These are phyloP conservation scores for Stentor coeruleus DNA, from an alignment of 73 alveolate species.

Conservation along the genomic window DNA sequence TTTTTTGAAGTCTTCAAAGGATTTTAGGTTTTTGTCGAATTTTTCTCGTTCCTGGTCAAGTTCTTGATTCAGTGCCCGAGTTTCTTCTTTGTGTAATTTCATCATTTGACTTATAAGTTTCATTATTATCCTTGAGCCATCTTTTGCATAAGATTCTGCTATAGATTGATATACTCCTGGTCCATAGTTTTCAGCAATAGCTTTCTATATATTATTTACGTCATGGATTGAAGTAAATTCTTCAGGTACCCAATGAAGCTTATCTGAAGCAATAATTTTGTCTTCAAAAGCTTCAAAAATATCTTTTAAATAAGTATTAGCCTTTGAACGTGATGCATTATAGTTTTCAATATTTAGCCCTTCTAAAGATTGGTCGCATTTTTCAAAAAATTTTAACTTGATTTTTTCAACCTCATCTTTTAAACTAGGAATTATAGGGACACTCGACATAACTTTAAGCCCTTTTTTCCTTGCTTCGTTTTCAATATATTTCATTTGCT, in stretches of 20 bases:
- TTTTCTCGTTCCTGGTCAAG: constrained; percentile 25
- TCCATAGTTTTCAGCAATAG: neutral
- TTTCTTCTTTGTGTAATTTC: neutral
- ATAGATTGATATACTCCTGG: neutral
- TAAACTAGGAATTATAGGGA: constrained; percentile 38
- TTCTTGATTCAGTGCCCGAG: neutral
- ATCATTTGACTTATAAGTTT: neutral
- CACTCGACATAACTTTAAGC: constrained; percentile 39
- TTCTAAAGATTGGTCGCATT: neutral
- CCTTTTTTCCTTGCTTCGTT: constrained; percentile 37
- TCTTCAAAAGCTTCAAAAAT: constrained; percentile 31
- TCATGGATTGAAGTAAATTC: constrained; percentile 3
- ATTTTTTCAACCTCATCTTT: constrained; percentile 46
- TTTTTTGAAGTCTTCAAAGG: neutral
- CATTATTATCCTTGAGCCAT: neutral
- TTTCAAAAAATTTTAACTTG: constrained; percentile 48
- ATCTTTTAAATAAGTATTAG: constrained; percentile 44
- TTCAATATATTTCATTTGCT: constrained; percentile 28
- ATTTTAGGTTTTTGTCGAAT: neutral
- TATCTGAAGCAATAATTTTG: constrained; percentile 4
- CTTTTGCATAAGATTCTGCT: constrained; percentile 20
- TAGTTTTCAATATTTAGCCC: neutral
- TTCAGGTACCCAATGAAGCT: neutral
- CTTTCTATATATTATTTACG: neutral
- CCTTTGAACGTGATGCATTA: constrained; percentile 29